phyloP scores from a whole-genome alignment of 768 basidiomycete species.

The Psilocybe subaeruginosa region DNA sequence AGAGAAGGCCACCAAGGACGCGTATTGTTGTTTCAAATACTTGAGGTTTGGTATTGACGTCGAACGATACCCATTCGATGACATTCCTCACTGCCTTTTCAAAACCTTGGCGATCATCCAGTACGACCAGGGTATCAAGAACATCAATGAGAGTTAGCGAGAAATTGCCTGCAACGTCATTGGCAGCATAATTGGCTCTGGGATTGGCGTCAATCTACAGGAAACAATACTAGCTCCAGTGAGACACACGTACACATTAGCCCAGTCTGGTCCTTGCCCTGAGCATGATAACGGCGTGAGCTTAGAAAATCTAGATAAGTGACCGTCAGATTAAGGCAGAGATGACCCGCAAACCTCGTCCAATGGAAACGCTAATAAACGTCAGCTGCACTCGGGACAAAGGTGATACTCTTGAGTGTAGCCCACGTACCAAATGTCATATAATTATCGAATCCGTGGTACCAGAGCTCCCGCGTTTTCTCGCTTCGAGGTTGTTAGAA shows the following conservation, averaged over 20 bases:
- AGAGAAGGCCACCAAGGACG: slow-evolving; percentile 87
- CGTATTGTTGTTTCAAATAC: slow-evolving; percentile 97
- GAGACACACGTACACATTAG: slow-evolving; percentile 63
- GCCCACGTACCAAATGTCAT: slow-evolving; percentile 71
- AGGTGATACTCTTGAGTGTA: not conserved
- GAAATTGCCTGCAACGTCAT: slow-evolving; percentile 95
- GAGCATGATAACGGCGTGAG: slow-evolving; percentile 88
- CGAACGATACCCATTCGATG: slow-evolving; percentile 84
- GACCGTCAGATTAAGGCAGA: not conserved
- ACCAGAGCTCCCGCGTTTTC: slow-evolving; percentile 78
- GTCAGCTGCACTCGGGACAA: slow-evolving; percentile 12
- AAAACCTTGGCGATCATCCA: slow-evolving; percentile 78
- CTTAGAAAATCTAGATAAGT: slow-evolving; percentile 36
- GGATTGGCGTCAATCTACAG: slow-evolving; percentile 10
- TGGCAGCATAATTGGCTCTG: slow-evolving; percentile 74
- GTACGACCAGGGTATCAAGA: slow-evolving; percentile 89
- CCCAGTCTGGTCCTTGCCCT: slow-evolving; percentile 88
- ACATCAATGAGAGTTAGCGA: slow-evolving; percentile 83
- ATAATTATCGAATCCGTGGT: slow-evolving; percentile 89
- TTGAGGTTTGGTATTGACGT: slow-evolving; percentile 95
- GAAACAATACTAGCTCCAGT: not conserved
- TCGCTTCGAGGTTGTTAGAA: slow-evolving; percentile 45
- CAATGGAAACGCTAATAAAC: slow-evolving; percentile 71
- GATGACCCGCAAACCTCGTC: slow-evolving; percentile 63
- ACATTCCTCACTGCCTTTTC: slow-evolving; percentile 83